Base-by-base conservation (phyloP, 2,329 filamentous ascomycete species). In the Fusarium marasasianum region DNA sequence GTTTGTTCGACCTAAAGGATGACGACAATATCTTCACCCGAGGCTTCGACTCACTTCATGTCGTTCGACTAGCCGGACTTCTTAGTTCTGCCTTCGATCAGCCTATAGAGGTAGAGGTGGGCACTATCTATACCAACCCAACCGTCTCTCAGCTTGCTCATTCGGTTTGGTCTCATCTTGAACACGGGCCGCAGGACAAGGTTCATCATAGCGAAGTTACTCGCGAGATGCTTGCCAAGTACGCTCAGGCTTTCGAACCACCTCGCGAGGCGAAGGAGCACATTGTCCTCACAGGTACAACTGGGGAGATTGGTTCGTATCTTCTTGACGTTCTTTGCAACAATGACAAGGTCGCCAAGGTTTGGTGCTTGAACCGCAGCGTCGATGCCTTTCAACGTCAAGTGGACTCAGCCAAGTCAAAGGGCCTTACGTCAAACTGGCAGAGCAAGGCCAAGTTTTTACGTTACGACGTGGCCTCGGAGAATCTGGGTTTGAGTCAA, bases 331-430 rank as follows among this genome's bases (percentile, higher is more conserved):
- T 24, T 8, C 37, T 56, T 8, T 56, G 26, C 1, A 43, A 43
- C 5, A 56, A 56, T 13, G 38, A 44, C 22, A 56, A 44, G 38
- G 38, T 56, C 8, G 38, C 12, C 53, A 56, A 43, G 20, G 22
- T 56, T 18, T 56, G 53, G 53, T 56, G 53, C 15, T 44, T 56
- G 38, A 56, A 56, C 53, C 53, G 53, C 3, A 44, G 53, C 5
- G 22, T 17, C 37, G 26, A 56, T 12, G 38, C 37, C 26, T 56
- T 56, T 22, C 53, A 56, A 13, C 53, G 53, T 3, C 53, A 56
- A 15, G 22, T 15, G 18, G 53, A 56, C 26, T 56, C 38, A 6
- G 22, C 22, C 12, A 56, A 56, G 26, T 31, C 20, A 9, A 56
- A 56, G 12, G 53, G 38, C 7, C 53, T 56, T 10, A 24, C 37